These are phyloP conservation scores for Helianthus annuus DNA, from an alignment of 129 eudicot genomes.

Conservation along the genomic window DNA sequence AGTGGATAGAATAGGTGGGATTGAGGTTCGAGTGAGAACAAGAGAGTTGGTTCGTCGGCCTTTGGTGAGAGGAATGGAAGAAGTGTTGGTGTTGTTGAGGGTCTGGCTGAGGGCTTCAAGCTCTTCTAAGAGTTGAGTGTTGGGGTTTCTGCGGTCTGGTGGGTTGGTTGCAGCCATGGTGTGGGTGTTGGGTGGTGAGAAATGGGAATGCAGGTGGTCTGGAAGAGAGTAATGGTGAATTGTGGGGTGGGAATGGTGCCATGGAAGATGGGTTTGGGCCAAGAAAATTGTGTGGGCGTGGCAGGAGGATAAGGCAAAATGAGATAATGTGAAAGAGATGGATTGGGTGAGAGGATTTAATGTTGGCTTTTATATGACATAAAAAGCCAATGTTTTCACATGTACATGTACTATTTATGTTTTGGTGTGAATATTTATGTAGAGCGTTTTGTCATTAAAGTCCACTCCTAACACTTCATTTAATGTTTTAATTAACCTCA, in stretches of 20 bases:
- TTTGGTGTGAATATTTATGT: no score
- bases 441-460: no score
- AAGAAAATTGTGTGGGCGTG: slow-evolving; percentile 50
- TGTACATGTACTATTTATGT: background rate
- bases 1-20: slow-evolving; percentile 51
- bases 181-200: background rate
- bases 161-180: slow-evolving; percentile 49
- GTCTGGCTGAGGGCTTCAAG: slow-evolving; percentile 80
- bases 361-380: slow-evolving; percentile 13
- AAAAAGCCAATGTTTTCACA: no score
- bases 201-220: background rate
- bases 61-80: slow-evolving; percentile 34
- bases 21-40: slow-evolving; percentile 61
- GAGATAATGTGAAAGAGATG: slow-evolving; percentile 22
- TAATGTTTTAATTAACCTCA: no score
- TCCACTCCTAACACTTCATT: no score
- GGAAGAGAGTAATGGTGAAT: slow-evolving; percentile 11
- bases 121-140: slow-evolving; percentile 69
- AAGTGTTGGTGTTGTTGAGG: slow-evolving; percentile 58
- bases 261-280: slow-evolving; percentile 43
- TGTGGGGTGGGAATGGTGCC: slow-evolving; percentile 50
- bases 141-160: slow-evolving; percentile 55
- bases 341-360: slow-evolving; percentile 20
- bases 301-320: slow-evolving; percentile 33
- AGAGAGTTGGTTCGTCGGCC: slow-evolving; percentile 78